Conservation (phyloP, 2,329 filamentous ascomycete species). For the Microdochium paspali region DNA sequence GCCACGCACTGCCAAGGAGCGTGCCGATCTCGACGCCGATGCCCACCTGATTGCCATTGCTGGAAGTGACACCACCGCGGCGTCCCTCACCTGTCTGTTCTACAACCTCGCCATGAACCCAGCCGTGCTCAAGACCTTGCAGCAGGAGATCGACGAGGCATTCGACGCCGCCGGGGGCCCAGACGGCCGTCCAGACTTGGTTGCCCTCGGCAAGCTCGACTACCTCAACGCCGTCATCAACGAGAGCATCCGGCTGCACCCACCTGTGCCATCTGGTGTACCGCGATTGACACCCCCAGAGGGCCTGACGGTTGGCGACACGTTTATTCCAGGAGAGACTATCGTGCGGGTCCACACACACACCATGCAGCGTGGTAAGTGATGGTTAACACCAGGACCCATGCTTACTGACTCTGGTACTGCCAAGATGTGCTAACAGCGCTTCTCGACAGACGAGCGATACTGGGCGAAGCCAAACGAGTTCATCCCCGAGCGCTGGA, state of each 20-base stretch:
- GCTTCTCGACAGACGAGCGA: too few relatives aligned
- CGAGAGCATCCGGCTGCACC: constrained; percentile 2
- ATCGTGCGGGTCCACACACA: constrained; percentile 3
- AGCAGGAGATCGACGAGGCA: constrained; percentile 1
- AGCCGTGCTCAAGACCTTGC: neutral
- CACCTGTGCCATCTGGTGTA: constrained; percentile 1
- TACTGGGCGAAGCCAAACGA: constrained; percentile 7
- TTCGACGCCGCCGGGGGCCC: neutral
- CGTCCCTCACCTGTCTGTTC: constrained; percentile 1
- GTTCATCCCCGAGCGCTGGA: constrained; percentile 12
- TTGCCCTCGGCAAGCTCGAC: constrained; percentile 1
- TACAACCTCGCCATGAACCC: constrained; percentile 3
- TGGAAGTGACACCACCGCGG: constrained; percentile 2
- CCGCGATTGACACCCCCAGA: constrained; percentile 2
- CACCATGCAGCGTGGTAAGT: neutral
- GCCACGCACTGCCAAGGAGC: neutral
- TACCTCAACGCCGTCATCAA: constrained; percentile 5
- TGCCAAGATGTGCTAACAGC: too few relatives aligned
- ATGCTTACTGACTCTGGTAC: too few relatives aligned
- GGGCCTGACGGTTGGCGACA: neutral
- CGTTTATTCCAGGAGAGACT: constrained; percentile 2
- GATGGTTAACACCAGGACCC: too few relatives aligned
- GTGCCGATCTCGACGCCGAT: neutral
- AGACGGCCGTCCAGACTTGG: neutral
- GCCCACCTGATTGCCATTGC: neutral